Base-by-base conservation (phyloP, 768 basidiomycete species). In the Mycena haematopus region DNA sequence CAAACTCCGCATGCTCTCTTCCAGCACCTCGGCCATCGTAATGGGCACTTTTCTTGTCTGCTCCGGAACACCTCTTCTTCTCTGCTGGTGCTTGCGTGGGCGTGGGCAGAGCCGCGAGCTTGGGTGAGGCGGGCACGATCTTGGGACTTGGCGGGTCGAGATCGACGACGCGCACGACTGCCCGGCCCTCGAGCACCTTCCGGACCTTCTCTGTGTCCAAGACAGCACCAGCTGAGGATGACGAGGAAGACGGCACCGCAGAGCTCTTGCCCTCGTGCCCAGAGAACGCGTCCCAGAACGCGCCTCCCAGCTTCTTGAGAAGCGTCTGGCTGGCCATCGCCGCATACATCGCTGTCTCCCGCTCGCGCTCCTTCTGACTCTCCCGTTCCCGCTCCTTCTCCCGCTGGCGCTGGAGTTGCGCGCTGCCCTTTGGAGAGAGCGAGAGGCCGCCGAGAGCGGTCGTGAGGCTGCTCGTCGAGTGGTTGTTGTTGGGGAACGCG, bases 211-310 rank as follows among this genome's bases (percentile, higher is more conserved):
- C 91, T 62, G 86, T 82, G 71, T 94, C 91, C 84, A 79, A 83
- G 25, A 75, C 78, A 22, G 46, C 65, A 46, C 24, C 56, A 40
- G 62, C 25, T 5, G 51, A 63, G 4, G 71, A 58, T 19, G 76
- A 70, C 3, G 73, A 45, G 31, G 74, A 55, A 11, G 73, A 68
- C 3, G 74, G 61, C 5, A 70, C 52, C 29, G 27, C 25, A 27
- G 46, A 11, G 19, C 27, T 22, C 50, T 52, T 52, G 9, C 19
- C 33, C 33, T 76, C 72, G 19, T 74, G 60, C 0, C 87, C 88
- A n/a, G 88, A 82, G 75, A 95, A 95, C 17, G 94, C 94, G 65
- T 93, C 92, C 90, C 93, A 92, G 77, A 95, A 95, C 46, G 93
- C 91, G 22, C 78, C 73, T 6, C 90, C 88, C 33, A 95, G 80